Base-by-base conservation (phyloP, 768 basidiomycete genomes). In the Calocybe indica region DNA sequence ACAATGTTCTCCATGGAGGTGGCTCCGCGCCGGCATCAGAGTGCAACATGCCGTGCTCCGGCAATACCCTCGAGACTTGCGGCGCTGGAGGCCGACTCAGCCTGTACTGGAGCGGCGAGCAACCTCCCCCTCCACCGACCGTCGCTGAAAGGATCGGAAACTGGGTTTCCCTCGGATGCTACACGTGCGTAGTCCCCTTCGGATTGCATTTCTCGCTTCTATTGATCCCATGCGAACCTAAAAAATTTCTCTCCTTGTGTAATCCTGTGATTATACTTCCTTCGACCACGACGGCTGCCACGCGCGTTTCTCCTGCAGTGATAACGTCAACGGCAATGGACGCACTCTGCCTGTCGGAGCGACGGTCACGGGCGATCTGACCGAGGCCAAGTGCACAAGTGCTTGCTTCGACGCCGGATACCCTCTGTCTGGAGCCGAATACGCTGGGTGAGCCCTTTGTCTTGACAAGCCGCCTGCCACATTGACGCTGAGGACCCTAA, bases 101-200 rank as follows among this genome's bases (percentile, higher is more conserved):
- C 54, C 60, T 88, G 4, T 88, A 79, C 64, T 79, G 73, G 75
- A 84, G 73, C 52, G 84, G 85, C 12, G 62, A 62, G 30, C 46
- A 68, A 9, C 80, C 85, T 28, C 79, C 86, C 10, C 53, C 79
- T 0, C 62, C 75, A 10, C 85, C 87, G 0, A 52, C 65, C 12
- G 78, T 76, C 15, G 72, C 76, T 0, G 67, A 74, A 4, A 75
- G 61, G 41, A 73, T 83, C 30, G 85, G 83, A 4, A 67, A 74
- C 29, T 89, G 87, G 86, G 59, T 66, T 5, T 82, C 79, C 0
- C 72, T 88, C 30, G 88, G 88, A n/a, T 90, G 88, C 60, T 88
- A 77, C 66, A 82, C 68, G 86, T 84, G 55, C 50, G 71, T 56
- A 30, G 43, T 50, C 40, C 22, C 50, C 40, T 51, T 34, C 48